Evolutionary conservation across 192 early-diverging fungal genomes (phyloP), one percentile per base, ranked within the genome.

Genomic region (Phlyctochytrium arcticum): DNA sequence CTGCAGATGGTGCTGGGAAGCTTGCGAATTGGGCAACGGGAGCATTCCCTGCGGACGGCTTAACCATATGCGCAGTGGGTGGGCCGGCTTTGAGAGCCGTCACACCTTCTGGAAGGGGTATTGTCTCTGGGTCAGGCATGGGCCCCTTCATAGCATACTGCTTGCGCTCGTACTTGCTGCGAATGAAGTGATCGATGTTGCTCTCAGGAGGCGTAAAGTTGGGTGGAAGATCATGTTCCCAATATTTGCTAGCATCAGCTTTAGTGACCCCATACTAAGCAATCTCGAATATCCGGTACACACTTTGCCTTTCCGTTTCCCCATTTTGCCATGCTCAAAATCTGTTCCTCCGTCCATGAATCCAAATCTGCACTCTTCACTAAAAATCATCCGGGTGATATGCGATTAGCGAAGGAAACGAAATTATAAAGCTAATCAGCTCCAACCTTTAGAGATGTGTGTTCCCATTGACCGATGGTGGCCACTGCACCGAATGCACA

Each of bases 401-500:
- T 17, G n/a, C 46, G 34, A 48, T 21, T 4, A 30, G 33, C 36
- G 36, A 36, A 10, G 34, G 10, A 36, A 12, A n/a, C n/a, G n/a
- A n/a, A n/a, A n/a, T n/a, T n/a, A n/a, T n/a, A n/a, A n/a, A n/a
- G n/a, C n/a, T n/a, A n/a, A n/a, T n/a, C n/a, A n/a, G n/a, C n/a
- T n/a, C 39, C 21, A n/a, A 89, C 89, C 89, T 88, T 91, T 87
- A 42, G 83, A 85, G 58, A 92, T 90, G 68, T 92, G 90, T 23
- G 88, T 90, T 48, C 90, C 90, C 80, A 92, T 83, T 6, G 86
- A 89, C 6, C 90, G 82, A 70, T 92, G 90, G 48, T 87, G 76
- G 24, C 90, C 90, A 24, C 84, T 88, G 74, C 96, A 98, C 4
- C 93, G 82, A 29, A 97, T 96, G 77, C 96, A 98, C 35, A 98